Evolutionary conservation across 176 grass and related monocot species (phyloP).

Genomic region (Eleusine indica): DNA sequence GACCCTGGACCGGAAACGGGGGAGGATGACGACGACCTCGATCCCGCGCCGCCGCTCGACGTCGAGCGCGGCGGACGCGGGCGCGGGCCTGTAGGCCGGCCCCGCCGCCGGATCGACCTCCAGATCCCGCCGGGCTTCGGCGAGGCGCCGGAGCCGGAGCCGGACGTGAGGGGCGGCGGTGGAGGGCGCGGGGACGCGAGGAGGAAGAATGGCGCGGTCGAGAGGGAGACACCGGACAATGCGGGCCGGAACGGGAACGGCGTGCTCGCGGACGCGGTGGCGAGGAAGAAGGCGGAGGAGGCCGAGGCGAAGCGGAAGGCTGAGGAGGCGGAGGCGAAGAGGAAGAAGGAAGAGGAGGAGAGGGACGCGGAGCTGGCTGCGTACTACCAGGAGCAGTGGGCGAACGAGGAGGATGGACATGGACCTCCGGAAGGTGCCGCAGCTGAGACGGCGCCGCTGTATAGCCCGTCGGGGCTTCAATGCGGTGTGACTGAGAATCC

Average conservation of each 20-base stretch:
- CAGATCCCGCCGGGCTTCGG: slow-evolving; percentile 45
- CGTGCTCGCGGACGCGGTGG: slow-evolving; percentile 37
- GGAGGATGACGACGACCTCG: slow-evolving; percentile 14
- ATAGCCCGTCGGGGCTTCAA: slow-evolving; percentile 52
- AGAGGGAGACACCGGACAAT: slow-evolving; percentile 43
- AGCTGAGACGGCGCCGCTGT: slow-evolving; percentile 41
- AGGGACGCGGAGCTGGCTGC: slow-evolving; percentile 60
- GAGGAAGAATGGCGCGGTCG: slow-evolving; percentile 42
- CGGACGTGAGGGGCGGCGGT: slow-evolving; percentile 17
- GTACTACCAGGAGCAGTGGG: slow-evolving; percentile 59
- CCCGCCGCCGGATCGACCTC: slow-evolving; percentile 55
- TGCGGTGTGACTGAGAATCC: slow-evolving; percentile 78
- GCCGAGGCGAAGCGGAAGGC: slow-evolving; percentile 43
- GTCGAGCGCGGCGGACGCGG: slow-evolving; percentile 42
- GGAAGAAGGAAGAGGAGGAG: slow-evolving; percentile 55
- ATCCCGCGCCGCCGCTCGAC: slow-evolving; percentile 39
- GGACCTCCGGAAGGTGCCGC: slow-evolving; percentile 32
- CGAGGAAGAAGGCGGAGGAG: slow-evolving; percentile 53
- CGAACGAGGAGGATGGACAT: slow-evolving; percentile 48
- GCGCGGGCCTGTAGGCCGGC: not conserved
- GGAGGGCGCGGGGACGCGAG: slow-evolving; percentile 31
- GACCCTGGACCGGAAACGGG: not conserved
- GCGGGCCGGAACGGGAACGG: slow-evolving; percentile 39
- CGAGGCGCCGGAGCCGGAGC: slow-evolving; percentile 15
- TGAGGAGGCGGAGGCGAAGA: slow-evolving; percentile 54